Base-by-base conservation (phyloP, 2,329 filamentous ascomycete species). In the Celoporthe dispersa region DNA sequence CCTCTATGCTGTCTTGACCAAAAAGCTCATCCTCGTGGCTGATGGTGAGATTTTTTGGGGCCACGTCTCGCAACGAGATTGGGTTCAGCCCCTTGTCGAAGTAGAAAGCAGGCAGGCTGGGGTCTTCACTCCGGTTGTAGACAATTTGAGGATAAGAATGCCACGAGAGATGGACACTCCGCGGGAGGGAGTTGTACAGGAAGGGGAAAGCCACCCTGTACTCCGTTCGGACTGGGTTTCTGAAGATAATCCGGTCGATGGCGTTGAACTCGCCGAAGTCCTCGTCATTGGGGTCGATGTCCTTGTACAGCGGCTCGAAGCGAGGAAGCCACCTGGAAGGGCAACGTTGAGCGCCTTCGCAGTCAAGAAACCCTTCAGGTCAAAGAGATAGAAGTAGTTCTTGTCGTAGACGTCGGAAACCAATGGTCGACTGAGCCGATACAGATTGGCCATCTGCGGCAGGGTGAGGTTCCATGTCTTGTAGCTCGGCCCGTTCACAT, bases 181-280 rank as follows among this genome's bases (percentile, higher is more conserved):
- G 88, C 1, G 96, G 97, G 7, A 99, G 86, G 25, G 95, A 97
- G 79, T 99, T 99, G 84, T 99, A 99, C 7, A 99, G 86, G 79
- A 92, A 98, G 0, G 96, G 96, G 79, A 93, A 98, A 0, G 94
- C 94, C 59, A 99, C 96, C 61, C 95, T 90, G 77, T 97, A 98
- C 81, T 99, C 96, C 11, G 95, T 99, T 75, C 95, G 90, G 74
- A 98, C 97, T 0, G 95, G 94, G 62, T 92, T 91, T 74, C 96
- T 92, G 86, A 99, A 99, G 75, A 99, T 99, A 81, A 99, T 99
- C 75, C 97, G 93, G 78, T 99, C 96, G 76, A 99, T 99, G 44
- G 96, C 96, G 78, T 99, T 99, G 86, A 99, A 99, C 81, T 99
- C 96, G 81, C 96, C 96, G 81, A 99, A 99, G 78, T 99, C 96